These are phyloP conservation scores for Rubia yunnanensis DNA, from an alignment of 257 asterid species.

Conservation along the genomic window DNA sequence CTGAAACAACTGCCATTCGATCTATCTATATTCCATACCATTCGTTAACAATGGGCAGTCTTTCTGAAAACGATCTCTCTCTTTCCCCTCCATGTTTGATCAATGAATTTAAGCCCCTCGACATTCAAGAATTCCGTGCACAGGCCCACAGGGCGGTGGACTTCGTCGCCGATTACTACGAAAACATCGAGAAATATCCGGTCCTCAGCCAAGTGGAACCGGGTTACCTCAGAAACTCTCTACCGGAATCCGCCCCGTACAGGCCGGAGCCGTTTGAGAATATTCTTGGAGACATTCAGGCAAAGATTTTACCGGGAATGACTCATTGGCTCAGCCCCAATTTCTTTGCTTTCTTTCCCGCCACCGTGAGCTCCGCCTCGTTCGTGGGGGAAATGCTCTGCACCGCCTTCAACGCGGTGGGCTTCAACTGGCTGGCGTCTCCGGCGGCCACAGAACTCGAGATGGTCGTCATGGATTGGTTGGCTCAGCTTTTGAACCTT, in stretches of 20 bases:
- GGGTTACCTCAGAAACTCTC: conserved; percentile 43
- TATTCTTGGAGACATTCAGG: conserved; percentile 42
- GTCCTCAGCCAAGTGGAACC: conserved; percentile 75
- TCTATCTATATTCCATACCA: not conserved
- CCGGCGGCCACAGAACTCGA: conserved; percentile 88
- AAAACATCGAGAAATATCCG: conserved; percentile 56
- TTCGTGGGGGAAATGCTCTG: conserved; percentile 64
- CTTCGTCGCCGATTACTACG: conserved; percentile 62
- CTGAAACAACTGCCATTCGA: not conserved
- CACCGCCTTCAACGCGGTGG: conserved; percentile 62
- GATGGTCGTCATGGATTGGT: conserved; percentile 79
- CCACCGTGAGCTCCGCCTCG: conserved; percentile 64
- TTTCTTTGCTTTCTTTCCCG: conserved; percentile 63
- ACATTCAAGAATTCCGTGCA: conserved; percentile 52
- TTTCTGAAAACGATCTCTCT: not conserved
- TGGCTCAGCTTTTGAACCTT: conserved; percentile 52
- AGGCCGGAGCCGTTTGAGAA: conserved; percentile 54
- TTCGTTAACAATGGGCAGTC: conserved; percentile 8
- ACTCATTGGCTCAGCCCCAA: conserved; percentile 86
- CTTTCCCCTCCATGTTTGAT: not conserved
- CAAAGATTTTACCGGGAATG: conserved; percentile 61
- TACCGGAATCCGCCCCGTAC: conserved; percentile 58
- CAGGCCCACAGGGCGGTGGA: conserved; percentile 58
- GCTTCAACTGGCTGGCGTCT: conserved; percentile 80
- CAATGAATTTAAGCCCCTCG: conserved; percentile 33